These are phyloP conservation scores for Euphorbia tirucalli DNA, from an alignment of 345 rosid genomes.

Conservation along the genomic window DNA sequence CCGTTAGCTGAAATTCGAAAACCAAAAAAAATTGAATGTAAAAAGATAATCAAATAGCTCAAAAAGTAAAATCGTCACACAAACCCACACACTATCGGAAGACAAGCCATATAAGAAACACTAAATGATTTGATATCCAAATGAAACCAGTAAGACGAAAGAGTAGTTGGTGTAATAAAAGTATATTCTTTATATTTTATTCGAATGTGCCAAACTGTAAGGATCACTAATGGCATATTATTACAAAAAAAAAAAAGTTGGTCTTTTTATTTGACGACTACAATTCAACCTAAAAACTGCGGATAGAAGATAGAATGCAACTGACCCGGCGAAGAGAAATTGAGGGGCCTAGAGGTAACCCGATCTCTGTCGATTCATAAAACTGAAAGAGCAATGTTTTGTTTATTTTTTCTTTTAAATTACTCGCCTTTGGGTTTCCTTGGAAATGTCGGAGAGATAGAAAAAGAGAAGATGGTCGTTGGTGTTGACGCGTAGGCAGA, in stretches of 20 bases:
- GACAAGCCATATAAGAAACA: not conserved
- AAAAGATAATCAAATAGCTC: not conserved
- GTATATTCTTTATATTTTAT: slow-evolving; percentile 7
- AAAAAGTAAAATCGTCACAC: not conserved
- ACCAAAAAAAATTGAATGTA: not conserved
- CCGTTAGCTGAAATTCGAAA: not conserved
- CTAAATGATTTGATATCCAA: not conserved
- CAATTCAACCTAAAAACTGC: not conserved
- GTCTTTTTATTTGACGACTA: not conserved
- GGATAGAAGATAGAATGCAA: not conserved
- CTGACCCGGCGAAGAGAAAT: not conserved
- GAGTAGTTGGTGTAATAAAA: not conserved
- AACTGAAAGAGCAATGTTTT: not conserved
- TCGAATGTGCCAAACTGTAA: slow-evolving; percentile 12
- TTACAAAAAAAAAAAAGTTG: not conserved
- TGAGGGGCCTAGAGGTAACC: not conserved
- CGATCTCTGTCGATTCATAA: not conserved
- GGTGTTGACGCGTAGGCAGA: slow-evolving; percentile 7
- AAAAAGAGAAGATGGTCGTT: not conserved
- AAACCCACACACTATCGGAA: not conserved
- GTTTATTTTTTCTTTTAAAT: not conserved
- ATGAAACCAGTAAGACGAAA: slow-evolving; percentile 9
- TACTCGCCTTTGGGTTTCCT: not conserved
- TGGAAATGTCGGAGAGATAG: slow-evolving; percentile 10
- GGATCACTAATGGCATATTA: too few species aligned